phyloP scores from a whole-genome alignment of 345 rosid genomes.

The Combretum micranthum region DNA sequence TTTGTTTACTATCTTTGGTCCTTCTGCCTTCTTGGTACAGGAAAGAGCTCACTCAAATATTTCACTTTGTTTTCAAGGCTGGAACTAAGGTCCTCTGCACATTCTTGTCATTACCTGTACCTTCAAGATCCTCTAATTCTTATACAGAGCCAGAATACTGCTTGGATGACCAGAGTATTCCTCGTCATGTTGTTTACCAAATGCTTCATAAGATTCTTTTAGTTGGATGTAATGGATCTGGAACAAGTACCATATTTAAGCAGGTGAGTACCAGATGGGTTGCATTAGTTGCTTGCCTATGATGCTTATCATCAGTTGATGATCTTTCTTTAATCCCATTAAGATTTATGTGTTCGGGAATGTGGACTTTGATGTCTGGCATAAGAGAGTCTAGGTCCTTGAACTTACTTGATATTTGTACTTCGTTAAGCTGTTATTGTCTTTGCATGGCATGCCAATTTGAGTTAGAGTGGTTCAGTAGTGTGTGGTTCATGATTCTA shows the following conservation, averaged over 20 bases:
- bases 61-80: conserved; percentile 42
- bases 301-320: background rate
- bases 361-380: too few species aligned
- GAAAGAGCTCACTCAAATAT: conserved; percentile 9
- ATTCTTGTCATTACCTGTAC: conserved; percentile 87
- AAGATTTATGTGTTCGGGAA: too few species aligned
- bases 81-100: conserved; percentile 92
- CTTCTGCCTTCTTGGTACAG: background rate
- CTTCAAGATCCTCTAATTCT: conserved; percentile 63
- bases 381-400: too few species aligned
- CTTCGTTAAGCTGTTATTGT: too few species aligned
- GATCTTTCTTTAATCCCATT: too few species aligned
- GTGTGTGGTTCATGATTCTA: too few species aligned
- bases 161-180: conserved; percentile 50
- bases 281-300: background rate
- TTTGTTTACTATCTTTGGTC: background rate
- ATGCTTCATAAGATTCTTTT: conserved; percentile 70
- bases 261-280: conserved; percentile 47
- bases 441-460: too few species aligned
- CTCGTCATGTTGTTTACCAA: conserved; percentile 73
- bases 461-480: too few species aligned
- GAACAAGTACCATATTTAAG: conserved; percentile 94
- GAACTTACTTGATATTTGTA: too few species aligned
- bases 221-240: conserved; percentile 86
- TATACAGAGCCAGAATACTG: conserved; percentile 49